Base-by-base conservation (phyloP, 2,329 filamentous ascomycete genomes). In the Beauveria rudraprayagi region DNA sequence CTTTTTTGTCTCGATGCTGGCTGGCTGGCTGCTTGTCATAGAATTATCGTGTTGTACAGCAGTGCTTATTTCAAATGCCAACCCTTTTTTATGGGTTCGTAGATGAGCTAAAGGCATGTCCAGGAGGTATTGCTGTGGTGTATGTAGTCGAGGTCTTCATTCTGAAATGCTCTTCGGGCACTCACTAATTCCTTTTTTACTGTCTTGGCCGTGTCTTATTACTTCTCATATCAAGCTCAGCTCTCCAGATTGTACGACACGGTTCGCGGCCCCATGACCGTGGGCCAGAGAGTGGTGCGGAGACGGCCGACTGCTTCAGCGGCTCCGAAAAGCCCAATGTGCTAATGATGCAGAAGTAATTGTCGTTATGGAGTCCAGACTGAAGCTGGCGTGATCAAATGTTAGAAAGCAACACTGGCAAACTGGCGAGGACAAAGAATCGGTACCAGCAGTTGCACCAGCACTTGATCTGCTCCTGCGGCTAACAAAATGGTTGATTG, bases 291-390 rank as follows among this genome's bases (percentile, higher is more conserved):
- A 37, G 30, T 26, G 14, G 44, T 57, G 55, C 55, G 55, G 44
- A 48, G 55, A 57, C 16, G 55, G 55, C 43, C 55, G 55, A 48
- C 22, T 24, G 30, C 30, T 26, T 7, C 43, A 56, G 54, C 55
- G 44, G 55, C 55, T 57, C 55, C 30, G 54, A 11, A 57, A 48
- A 48, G 28, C 55, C 55, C 55, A 48, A 48, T 17, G 53, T 26
- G 46, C 41, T 22, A 56, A 56, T 17, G 55, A 40, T 11, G 19
- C 10, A 34, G 55, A 19, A 57, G 30, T 40, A 40, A 11, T 10
- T 30, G 30, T 9, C 47, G 26, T n/a, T 30, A 41, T 28, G 44
- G 24, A 22, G 40, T 56, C 40, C 8, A 17, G 52, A 17, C 17
- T 24, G 54, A 24, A 16, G 6, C 19, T 34, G 6, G 43, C 26